These are phyloP conservation scores for Hippophae rhamnoides DNA, from an alignment of 306 rosid genomes.

Conservation along the genomic window DNA sequence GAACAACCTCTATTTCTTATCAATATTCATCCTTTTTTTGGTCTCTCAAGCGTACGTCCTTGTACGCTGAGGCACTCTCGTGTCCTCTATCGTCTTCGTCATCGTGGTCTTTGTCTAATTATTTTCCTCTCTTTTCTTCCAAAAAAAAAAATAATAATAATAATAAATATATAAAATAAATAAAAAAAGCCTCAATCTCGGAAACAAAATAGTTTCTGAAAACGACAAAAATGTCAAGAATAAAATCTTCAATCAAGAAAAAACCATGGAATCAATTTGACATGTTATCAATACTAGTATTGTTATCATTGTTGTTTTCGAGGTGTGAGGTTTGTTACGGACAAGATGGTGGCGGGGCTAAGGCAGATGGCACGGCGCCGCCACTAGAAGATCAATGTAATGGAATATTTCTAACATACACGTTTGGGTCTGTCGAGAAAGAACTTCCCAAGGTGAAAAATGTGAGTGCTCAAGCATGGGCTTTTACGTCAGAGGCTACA, in stretches of 20 bases:
- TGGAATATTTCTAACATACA: conserved; percentile 62
- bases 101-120: no score
- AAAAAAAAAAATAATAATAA: no score
- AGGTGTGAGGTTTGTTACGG: conserved; percentile 22
- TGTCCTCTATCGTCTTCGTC: no score
- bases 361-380: not conserved
- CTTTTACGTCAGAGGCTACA: conserved; percentile 51
- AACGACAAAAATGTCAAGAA: not conserved
- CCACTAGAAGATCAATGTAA: conserved; percentile 40
- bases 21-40: no score
- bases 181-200: no score
- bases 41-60: no score
- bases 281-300: not conserved
- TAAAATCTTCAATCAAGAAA: conserved; percentile 21
- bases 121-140: no score
- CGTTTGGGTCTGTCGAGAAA: conserved; percentile 31
- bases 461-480: conserved; percentile 67
- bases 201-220: no score
- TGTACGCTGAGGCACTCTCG: no score
- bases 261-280: conserved; percentile 10
- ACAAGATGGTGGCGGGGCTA: conserved; percentile 23
- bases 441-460: conserved; percentile 51
- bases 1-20: no score
- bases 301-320: conserved; percentile 5
- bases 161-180: no score